Conservation (phyloP, 1,284 basidiomycete genomes). For the Malassezia restricta region DNA sequence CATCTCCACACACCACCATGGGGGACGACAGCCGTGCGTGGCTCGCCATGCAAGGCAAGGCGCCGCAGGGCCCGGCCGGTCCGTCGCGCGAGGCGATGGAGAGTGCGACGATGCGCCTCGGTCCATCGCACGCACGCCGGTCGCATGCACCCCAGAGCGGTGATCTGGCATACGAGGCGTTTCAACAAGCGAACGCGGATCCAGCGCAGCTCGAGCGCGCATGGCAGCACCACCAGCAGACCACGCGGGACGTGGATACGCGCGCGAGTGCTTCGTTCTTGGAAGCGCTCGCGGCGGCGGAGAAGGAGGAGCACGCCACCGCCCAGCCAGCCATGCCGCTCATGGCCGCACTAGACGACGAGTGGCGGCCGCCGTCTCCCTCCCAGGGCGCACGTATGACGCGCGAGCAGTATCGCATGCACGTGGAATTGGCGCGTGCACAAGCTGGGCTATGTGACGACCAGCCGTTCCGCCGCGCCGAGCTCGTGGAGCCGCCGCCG, state of each 20-base stretch:
- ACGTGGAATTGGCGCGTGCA: constrained; percentile 2
- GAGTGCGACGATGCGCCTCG: background rate
- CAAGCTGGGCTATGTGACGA: constrained; percentile 1
- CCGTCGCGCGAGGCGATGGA: constrained; percentile 6
- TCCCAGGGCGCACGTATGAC: background rate
- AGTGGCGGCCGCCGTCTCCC: constrained; percentile 12
- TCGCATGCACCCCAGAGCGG: background rate
- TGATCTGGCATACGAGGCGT: constrained; percentile 1
- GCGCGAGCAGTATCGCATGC: constrained; percentile 12
- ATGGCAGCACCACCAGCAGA: constrained; percentile 2
- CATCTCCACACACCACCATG: background rate
- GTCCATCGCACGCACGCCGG: background rate
- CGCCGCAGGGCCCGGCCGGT: background rate
- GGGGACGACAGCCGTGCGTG: constrained; percentile 6
- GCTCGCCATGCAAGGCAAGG: constrained; percentile 6
- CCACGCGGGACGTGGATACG: background rate
- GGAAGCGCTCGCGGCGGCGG: background rate
- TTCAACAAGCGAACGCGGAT: background rate
- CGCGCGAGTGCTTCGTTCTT: constrained; percentile 2
- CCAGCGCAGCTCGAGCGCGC: constrained; percentile 5
- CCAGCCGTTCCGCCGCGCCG: constrained; percentile 10
- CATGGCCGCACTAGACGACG: background rate
- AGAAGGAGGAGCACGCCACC: background rate
- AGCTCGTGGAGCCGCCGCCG: background rate
- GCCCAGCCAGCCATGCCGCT: background rate